phyloP scores from a whole-genome alignment of 1,139 yeast genomes.

The Lodderomyces beijingensis region DNA sequence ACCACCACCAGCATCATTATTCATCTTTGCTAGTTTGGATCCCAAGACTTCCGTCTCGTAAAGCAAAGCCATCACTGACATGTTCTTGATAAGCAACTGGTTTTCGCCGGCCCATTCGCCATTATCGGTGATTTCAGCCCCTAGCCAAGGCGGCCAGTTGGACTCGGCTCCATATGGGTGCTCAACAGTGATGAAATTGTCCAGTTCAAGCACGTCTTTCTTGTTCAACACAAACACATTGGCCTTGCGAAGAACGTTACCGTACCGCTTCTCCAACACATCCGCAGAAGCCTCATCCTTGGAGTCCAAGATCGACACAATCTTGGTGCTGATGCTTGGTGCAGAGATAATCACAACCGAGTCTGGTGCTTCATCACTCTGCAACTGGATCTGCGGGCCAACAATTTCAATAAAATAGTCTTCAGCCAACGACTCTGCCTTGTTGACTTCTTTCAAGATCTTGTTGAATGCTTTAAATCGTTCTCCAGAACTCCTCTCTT shows the following conservation, averaged over 20 bases:
- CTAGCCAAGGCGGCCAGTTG: conserved; percentile 49
- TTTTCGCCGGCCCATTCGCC: conserved; percentile 35
- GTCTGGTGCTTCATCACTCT: conserved; percentile 59
- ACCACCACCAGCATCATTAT: conserved; percentile 8
- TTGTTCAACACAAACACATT: conserved; percentile 39
- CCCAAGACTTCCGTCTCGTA: conserved; percentile 30
- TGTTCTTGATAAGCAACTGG: conserved; percentile 34
- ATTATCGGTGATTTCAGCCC: conserved; percentile 38
- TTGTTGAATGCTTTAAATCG: conserved; percentile 45
- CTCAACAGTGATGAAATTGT: conserved; percentile 16
- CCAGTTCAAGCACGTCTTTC: conserved; percentile 9
- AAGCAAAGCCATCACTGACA: conserved; percentile 35
- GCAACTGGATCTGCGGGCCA: conserved; percentile 83
- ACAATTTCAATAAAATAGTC: conserved; percentile 67
- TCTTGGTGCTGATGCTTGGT: conserved; percentile 37
- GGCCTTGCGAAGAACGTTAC: conserved; percentile 35
- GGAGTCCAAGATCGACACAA: conserved; percentile 32
- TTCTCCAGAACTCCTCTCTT: conserved; percentile 17
- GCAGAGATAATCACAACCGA: conserved; percentile 51
- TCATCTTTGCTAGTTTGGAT: conserved; percentile 12
- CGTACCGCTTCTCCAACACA: conserved; percentile 35
- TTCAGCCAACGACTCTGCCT: conserved; percentile 48
- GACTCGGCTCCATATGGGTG: conserved; percentile 33
- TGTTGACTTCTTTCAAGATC: conserved; percentile 41
- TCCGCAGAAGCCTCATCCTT: conserved; percentile 21